Conservation (phyloP, 805 yeast species). For the Alloascoidea africana region DNA sequence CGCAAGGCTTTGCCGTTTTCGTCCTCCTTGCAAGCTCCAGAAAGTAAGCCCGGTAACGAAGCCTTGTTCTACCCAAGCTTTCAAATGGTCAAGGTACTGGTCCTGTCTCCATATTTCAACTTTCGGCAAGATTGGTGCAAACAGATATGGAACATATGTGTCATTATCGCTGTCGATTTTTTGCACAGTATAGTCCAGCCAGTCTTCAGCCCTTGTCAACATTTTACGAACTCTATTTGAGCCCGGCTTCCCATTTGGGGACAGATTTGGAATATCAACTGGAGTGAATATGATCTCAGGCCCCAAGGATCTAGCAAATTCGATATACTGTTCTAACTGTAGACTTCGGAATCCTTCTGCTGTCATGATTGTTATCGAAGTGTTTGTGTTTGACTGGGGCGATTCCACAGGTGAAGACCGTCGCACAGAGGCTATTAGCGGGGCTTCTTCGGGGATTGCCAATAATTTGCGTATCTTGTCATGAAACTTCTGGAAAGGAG, state of each 20-base stretch:
- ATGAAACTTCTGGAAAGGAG: conserved; percentile 6
- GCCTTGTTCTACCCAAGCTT: conserved; percentile 7
- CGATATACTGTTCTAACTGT: conserved; percentile 11
- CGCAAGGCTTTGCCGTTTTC: not conserved
- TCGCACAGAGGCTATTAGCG: conserved; percentile 14
- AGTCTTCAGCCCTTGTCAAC: conserved; percentile 16
- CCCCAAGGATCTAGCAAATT: conserved; percentile 10
- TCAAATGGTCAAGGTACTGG: conserved; percentile 10
- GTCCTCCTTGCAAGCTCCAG: conserved; percentile 4
- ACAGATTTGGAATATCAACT: conserved; percentile 9
- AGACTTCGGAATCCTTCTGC: conserved; percentile 19
- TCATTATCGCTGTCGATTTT: conserved; percentile 4
- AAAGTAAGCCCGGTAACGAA: conserved; percentile 9
- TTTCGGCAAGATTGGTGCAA: conserved; percentile 19
- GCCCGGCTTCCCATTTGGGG: conserved; percentile 12
- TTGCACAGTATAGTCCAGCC: conserved; percentile 14
- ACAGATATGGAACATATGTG: conserved; percentile 6
- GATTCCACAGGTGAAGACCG: conserved; percentile 16
- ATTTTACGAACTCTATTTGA: conserved; percentile 20
- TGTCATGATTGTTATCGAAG: conserved; percentile 18
- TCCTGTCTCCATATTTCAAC: conserved; percentile 10
- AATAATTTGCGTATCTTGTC: conserved; percentile 9
- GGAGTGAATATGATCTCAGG: conserved; percentile 21
- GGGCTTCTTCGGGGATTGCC: conserved; percentile 14
- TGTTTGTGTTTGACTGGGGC: conserved; percentile 18